Evolutionary conservation across 257 asterid species (phyloP), one percentile per base, ranked within the genome.

Genomic region (Lycium ferocissimum): DNA sequence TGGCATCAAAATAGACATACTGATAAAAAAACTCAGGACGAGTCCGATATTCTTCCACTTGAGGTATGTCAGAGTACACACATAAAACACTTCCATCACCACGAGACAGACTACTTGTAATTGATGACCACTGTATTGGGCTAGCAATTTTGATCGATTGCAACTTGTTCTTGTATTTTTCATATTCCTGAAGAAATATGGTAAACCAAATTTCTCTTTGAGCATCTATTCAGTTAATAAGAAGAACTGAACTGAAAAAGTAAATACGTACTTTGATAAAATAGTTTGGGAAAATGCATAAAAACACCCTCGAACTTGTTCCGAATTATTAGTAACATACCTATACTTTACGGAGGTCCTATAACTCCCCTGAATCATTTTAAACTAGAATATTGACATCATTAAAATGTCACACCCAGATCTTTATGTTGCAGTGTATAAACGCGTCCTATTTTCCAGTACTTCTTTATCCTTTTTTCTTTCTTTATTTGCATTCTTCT

Each of bases 1-100:
- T 38, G 79, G 54, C 8, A 40, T 70, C 65, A 20, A 40, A 80
- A 73, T 56, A 20, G 14, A 89, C 98, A 17, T 94, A 96, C 99
- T 91, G 78, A 95, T 79, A 35, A 86, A 88, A 88, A 88, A 96
- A 95, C 87, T 96, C 99, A 61, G 95, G 95, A 82, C 97, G 98
- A 18, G 91, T 92, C 93, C 95, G 87, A 90, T 88, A 86, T 89
- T 96, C 97, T 90, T 93, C 97, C 73, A 96, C 95, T 63, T 87
- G 97, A 84, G 97, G 98, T 85, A 96, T 87, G 87, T 96, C 99
- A 53, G 98, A 87, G 90, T 91, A 96, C 86, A 96, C 98, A 66
- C 86, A 93, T 85, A 96, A 87, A 56, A 92, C 92, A 81, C 90
- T 88, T 88, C 92, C 91, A 88, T 87, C 93, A 88, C 62, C 76